Conservation (phyloP, 2,329 filamentous ascomycete genomes). For the Ceratocystiopsis minuta region DNA sequence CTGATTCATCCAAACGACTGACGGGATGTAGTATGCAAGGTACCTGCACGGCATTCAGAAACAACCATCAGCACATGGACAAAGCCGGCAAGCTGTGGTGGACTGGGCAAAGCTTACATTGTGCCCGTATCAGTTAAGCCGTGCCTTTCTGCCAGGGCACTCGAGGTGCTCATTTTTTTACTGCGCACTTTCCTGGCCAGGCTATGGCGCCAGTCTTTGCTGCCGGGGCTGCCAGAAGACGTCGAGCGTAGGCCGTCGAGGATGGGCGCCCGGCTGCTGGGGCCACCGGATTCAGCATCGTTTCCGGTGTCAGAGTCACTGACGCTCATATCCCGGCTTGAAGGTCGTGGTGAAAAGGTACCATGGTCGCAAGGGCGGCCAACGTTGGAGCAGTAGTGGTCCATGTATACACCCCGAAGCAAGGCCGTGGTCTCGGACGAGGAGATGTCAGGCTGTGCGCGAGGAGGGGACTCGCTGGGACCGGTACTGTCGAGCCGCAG, state of each 20-base stretch:
- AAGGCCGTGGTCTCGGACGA: slow-evolving; percentile 34
- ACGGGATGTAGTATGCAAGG: slow-evolving; percentile 80
- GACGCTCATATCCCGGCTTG: slow-evolving; percentile 24
- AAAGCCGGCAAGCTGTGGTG: background rate
- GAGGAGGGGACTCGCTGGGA: slow-evolving; percentile 9
- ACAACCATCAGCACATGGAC: background rate
- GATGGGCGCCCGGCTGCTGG: slow-evolving; percentile 18
- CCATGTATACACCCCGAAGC: slow-evolving; percentile 18
- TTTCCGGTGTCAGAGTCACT: slow-evolving; percentile 15
- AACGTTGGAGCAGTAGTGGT: slow-evolving; percentile 21
- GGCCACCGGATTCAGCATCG: slow-evolving; percentile 16
- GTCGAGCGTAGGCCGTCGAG: slow-evolving; percentile 23
- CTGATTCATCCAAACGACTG: slow-evolving; percentile 75
- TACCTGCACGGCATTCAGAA: slow-evolving; percentile 38
- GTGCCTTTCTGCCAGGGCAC: slow-evolving; percentile 51
- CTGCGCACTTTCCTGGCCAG: slow-evolving; percentile 14
- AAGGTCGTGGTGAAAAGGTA: slow-evolving; percentile 54
- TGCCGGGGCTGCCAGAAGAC: slow-evolving; percentile 20
- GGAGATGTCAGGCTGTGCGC: no score
- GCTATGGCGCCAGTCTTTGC: slow-evolving; percentile 29
- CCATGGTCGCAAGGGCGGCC: slow-evolving; percentile 46
- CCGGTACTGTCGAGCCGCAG: slow-evolving; percentile 3
- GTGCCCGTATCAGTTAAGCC: slow-evolving; percentile 54
- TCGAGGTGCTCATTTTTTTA: slow-evolving; percentile 56
- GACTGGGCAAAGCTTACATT: slow-evolving; percentile 37